Percentiles rank a stretch among this genome's conserved stretches.
These are phyloP conservation scores for Penicillium italicum DNA, from an alignment of 2,329 filamentous ascomycete species.

Conservation along the genomic window DNA sequence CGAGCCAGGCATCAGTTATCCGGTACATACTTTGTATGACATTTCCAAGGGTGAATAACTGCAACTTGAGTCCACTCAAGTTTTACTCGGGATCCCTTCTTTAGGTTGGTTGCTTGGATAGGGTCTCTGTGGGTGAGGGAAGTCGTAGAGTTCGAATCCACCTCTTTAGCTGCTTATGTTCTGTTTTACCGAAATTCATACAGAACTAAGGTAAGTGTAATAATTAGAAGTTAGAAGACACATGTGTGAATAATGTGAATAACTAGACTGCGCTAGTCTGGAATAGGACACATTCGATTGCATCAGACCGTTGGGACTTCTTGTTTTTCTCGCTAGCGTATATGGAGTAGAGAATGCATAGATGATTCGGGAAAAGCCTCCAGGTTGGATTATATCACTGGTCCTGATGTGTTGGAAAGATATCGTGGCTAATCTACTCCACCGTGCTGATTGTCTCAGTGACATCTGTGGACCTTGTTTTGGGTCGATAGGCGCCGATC, in stretches of 20 bases:
- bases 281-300: neutral
- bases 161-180: neutral
- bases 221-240: neutral
- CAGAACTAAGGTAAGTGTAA: neutral
- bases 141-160: neutral
- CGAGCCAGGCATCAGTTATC: neutral
- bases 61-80: neutral
- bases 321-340: neutral
- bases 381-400: conserved; percentile 1
- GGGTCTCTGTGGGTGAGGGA: neutral
- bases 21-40: neutral
- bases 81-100: neutral
- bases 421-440: neutral
- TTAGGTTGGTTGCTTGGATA: neutral
- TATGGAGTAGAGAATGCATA: neutral
- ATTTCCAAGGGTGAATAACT: neutral
- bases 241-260: neutral
- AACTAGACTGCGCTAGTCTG: neutral
- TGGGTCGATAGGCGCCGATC: neutral
- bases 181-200: neutral
- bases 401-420: neutral
- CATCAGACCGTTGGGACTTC: neutral
- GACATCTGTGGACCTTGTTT: neutral
- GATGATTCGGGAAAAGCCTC: neutral
- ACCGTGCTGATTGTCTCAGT: neutral